Conservation (phyloP, 495 filamentous ascomycete genomes). For the Cercophora sp. region DNA sequence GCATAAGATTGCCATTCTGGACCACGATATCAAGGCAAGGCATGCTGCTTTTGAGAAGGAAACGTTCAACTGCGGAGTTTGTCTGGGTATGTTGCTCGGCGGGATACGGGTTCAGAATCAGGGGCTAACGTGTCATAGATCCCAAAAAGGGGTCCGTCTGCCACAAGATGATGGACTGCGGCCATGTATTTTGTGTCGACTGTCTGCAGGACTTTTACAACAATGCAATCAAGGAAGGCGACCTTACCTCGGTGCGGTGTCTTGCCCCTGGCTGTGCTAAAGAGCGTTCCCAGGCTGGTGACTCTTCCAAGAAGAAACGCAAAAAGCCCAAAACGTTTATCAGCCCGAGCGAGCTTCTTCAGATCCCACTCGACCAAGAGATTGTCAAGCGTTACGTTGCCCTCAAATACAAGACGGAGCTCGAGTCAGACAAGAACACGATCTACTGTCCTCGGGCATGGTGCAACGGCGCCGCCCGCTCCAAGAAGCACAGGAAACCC, state of each 20-base stretch:
- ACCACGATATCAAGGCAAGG: conserved; percentile 72
- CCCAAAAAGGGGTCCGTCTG: conserved; percentile 85
- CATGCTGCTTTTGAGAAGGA: conserved; percentile 71
- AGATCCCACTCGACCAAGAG: conserved; percentile 73
- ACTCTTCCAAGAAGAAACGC: conserved; percentile 27
- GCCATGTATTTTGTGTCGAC: conserved; percentile 81
- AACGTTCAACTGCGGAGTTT: conserved; percentile 88
- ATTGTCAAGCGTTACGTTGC: conserved; percentile 79
- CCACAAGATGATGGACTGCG: conserved; percentile 72
- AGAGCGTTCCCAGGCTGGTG: conserved; percentile 39
- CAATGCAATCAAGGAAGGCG: conserved; percentile 77
- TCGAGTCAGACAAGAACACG: conserved; percentile 86
- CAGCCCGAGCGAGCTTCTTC: conserved; percentile 79
- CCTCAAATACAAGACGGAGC: conserved; percentile 83
- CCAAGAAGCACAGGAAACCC: conserved; percentile 72
- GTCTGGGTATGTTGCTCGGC: no score
- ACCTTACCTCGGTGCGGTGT: conserved; percentile 73
- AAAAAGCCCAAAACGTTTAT: conserved; percentile 59
- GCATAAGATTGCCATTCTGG: conserved; percentile 69
- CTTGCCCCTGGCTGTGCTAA: conserved; percentile 71
- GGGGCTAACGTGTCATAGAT: no score
- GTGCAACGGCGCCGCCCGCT: conserved; percentile 89
- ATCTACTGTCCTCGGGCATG: conserved; percentile 92
- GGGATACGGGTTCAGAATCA: no score
- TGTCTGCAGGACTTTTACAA: conserved; percentile 91